phyloP scores from a whole-genome alignment of 768 basidiomycete species.

The Auricularia sp. region DNA sequence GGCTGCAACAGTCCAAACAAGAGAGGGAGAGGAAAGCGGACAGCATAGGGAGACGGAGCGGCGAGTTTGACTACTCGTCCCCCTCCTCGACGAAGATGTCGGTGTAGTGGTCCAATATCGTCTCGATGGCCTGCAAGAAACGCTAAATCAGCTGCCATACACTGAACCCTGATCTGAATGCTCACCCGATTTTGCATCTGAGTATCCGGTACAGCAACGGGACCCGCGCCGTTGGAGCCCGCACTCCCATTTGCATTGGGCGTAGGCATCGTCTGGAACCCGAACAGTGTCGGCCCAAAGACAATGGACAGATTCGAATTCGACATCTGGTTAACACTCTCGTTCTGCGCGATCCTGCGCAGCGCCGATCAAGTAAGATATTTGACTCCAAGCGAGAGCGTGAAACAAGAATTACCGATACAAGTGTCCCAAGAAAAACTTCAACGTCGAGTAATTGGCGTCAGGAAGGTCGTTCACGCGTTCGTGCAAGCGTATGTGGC shows the following conservation, averaged over 20 bases:
- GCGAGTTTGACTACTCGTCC: not conserved
- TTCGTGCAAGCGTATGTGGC: conserved; percentile 94
- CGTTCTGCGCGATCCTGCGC: conserved; percentile 63
- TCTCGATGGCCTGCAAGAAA: conserved; percentile 72
- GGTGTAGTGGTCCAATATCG: conserved; percentile 84
- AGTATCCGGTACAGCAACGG: conserved; percentile 34
- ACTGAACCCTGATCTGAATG: not conserved
- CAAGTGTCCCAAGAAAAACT: conserved; percentile 90
- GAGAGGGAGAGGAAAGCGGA: not conserved
- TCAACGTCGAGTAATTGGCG: conserved; percentile 95
- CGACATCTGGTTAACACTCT: conserved; percentile 82
- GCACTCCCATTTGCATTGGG: conserved; percentile 22
- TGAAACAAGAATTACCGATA: conserved; percentile 51
- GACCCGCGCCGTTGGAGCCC: conserved; percentile 16
- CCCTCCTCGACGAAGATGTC: conserved; percentile 93
- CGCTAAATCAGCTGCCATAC: conserved; percentile 11
- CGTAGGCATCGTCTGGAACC: conserved; percentile 25
- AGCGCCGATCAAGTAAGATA: not conserved
- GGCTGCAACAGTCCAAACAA: not conserved
- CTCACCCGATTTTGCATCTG: conserved; percentile 62
- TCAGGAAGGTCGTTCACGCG: conserved; percentile 97
- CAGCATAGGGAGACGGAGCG: not conserved
- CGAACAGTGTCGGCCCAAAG: conserved; percentile 94
- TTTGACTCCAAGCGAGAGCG: no score
- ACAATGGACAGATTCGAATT: conserved; percentile 91